phyloP scores from a whole-genome alignment of 306 rosid species.

The Castanea sativa region DNA sequence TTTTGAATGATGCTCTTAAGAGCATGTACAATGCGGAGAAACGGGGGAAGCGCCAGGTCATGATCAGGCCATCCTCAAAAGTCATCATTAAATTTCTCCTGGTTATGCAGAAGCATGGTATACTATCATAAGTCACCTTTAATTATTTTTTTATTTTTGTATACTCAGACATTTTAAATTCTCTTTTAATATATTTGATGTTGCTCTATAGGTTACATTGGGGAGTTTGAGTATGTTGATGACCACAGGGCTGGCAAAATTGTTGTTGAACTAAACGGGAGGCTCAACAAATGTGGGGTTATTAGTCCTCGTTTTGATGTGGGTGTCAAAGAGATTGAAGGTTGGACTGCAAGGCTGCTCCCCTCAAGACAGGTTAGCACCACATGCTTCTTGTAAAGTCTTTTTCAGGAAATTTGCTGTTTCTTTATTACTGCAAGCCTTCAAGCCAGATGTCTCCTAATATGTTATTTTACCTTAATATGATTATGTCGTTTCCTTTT shows the following conservation, averaged over 20 bases:
- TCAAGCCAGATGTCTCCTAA: background rate
- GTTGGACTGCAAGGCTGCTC: slow-evolving; percentile 45
- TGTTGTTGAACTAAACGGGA: slow-evolving; percentile 43
- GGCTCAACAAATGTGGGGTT: slow-evolving; percentile 45
- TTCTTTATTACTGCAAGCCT: background rate
- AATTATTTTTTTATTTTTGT: too few species aligned
- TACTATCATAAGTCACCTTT: background rate
- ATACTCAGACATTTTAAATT: background rate
- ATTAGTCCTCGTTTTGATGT: slow-evolving; percentile 44
- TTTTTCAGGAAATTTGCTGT: background rate
- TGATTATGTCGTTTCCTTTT: background rate
- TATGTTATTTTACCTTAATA: background rate
- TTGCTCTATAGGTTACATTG: slow-evolving; percentile 47
- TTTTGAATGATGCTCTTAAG: slow-evolving; percentile 43
- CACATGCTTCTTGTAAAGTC: background rate
- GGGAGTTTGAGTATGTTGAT: slow-evolving; percentile 63
- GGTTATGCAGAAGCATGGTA: slow-evolving; percentile 65
- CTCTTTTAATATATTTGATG: background rate
- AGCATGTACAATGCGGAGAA: slow-evolving; percentile 49
- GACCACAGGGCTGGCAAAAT: slow-evolving; percentile 68
- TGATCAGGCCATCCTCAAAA: slow-evolving; percentile 45
- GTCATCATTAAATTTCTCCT: slow-evolving; percentile 37
- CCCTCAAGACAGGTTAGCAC: slow-evolving; percentile 42
- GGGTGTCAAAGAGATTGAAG: slow-evolving; percentile 43
- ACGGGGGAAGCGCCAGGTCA: slow-evolving; percentile 44